Base-by-base conservation (phyloP, 805 yeast genomes). In the Saccharomyces jurei region DNA sequence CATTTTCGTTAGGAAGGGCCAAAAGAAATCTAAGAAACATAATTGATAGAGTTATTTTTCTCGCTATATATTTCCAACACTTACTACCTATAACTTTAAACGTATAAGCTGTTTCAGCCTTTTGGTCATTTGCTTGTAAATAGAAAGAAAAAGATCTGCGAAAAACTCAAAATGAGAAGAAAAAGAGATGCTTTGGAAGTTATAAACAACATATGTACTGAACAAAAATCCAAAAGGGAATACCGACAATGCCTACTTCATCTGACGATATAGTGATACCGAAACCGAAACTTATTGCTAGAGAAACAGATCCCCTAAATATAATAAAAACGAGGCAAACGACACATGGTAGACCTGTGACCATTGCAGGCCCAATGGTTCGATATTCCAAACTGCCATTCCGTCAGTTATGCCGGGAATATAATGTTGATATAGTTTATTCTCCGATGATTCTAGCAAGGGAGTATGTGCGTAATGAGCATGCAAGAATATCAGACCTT, bases 361-460 rank as follows among this genome's bases (percentile, higher is more conserved):
- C 77, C 47, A 77, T 87, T 10, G 84, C 88, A 0, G 99, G 98
- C 0, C 99, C 99, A 4, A 94, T 94, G 99, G 99, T 94, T 0
- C 75, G 99, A 51, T 94, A 94, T 74, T 89, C 96, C 0, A 92
- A 94, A 69, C 77, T 94, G 47, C 97, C 98, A 2, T 92, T 94
- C 65, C 77, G 99, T 52, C 87, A 88, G 56, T 74, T 88, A 6
- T 83, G 87, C 14, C 71, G 97, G 31, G 83, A 83, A 41, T 88
- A 83, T 67, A 76, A 80, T 52, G 81, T 84, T 48, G 96, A 90
- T 66, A 84, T 92, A 8, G 95, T 89, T 2, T 91, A 94, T 66
- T 82, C 96, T 0, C 99, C 99, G 9, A 94, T 94, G 99, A 91
- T 94, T 46, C 74, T 94, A 52, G 98, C 98, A 4, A 74, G 98